These are phyloP conservation scores for Trichoderma parareesei DNA, from an alignment of 495 filamentous ascomycete species.

Conservation along the genomic window DNA sequence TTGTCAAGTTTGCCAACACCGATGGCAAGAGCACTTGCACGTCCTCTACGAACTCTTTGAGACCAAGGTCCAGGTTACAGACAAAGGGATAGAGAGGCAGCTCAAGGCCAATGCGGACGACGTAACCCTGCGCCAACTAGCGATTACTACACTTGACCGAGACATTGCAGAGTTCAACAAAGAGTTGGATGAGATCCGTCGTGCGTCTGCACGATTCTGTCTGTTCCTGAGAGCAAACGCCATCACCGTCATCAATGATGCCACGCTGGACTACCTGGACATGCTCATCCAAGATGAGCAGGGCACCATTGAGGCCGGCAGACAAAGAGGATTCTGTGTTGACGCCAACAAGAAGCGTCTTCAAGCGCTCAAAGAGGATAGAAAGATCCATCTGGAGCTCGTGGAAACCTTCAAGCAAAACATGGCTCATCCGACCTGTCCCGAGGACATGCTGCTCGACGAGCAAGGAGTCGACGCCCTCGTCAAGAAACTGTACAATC, in stretches of 20 bases:
- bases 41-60: constrained; percentile 22
- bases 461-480: constrained; percentile 16
- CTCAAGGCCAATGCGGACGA: constrained; percentile 20
- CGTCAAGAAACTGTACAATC: constrained; percentile 18
- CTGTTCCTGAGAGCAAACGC: constrained; percentile 30
- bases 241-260: constrained; percentile 32
- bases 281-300: constrained; percentile 22
- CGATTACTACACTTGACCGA: constrained; percentile 17
- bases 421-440: constrained; percentile 13
- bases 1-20: constrained; percentile 21
- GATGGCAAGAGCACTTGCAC: constrained; percentile 31
- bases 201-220: constrained; percentile 29
- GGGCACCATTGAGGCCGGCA: constrained; percentile 6
- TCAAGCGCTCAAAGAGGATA: not conserved
- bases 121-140: constrained; percentile 17
- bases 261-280: constrained; percentile 31
- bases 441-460: constrained; percentile 9
- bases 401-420: constrained; percentile 16
- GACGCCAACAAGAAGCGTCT: constrained; percentile 2
- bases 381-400: not conserved
- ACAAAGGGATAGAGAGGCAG: constrained; percentile 19
- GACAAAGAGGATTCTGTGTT: not conserved
- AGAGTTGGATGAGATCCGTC: constrained; percentile 25
- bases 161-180: constrained; percentile 22
- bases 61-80: constrained; percentile 18